Base-by-base conservation (phyloP, 2,329 filamentous ascomycete species). In the Aspergillus sp. region DNA sequence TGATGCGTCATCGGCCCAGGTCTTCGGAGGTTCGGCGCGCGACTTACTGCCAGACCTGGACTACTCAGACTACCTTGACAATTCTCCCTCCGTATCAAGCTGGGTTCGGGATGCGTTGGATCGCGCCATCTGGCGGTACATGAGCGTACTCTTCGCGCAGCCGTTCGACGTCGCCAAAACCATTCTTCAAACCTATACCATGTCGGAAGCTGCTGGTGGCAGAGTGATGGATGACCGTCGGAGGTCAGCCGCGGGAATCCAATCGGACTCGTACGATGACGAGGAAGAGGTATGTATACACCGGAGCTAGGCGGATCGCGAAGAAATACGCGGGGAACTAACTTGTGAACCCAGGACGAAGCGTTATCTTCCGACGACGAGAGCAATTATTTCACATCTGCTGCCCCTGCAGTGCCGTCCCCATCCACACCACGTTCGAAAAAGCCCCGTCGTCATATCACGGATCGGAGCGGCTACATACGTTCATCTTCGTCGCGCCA, bases 111-210 rank as follows among this genome's bases (percentile, higher is more conserved):
- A 87, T 57, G 76, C 95, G 55, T 67, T 96, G 45, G 91, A 97
- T 68, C 87, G 92, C 69, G 83, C 94, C 59, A 69, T 95, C 71
- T 95, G 92, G 86, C 93, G 94, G 68, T 99, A 99, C 75, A 88
- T 87, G 13, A 90, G 87, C 52, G 86, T 96, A 20, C 73, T 97
- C 65, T 86, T 96, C 68, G 88, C 90, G 49, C 94, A 99, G 74
- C 94, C 94, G 13, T 97, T 99, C 71, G 94, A 97, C 77, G 92
- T 96, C 52, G 91, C 93, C 66, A 97, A 96, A 80, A 94, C 87
- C 13, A 83, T 97, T 51, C 76, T 99, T 62, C 94, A 99, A 74
- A 84, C 91, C 47, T 84, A 83, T 58, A 73, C 82, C 48, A 76
- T 76, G 35, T 69, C 71, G 9, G 71, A 66, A 49, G 68, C 67